phyloP scores from a whole-genome alignment of 345 rosid species.

The Erucastrum elatum region DNA sequence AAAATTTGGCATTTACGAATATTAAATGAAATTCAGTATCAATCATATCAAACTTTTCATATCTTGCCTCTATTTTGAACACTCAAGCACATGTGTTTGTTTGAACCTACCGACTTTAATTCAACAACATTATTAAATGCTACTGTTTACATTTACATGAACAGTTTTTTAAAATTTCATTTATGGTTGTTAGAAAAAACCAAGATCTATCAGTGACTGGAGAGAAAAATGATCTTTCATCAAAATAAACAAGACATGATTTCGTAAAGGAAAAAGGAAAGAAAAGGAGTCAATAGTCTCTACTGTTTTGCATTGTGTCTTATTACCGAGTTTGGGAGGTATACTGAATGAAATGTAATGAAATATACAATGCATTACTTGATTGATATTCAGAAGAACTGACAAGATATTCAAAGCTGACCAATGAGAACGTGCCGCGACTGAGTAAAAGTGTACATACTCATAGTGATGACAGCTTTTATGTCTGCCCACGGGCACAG shows the following conservation, averaged over 20 bases:
- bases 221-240: constrained; percentile 8
- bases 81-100: constrained; percentile 37
- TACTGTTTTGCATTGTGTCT: constrained; percentile 10
- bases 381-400: constrained; percentile 10
- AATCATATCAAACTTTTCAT: constrained; percentile 32
- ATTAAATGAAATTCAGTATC: constrained; percentile 16
- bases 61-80: constrained; percentile 8
- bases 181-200: neutral
- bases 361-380: neutral
- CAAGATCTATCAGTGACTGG: neutral
- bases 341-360: constrained; percentile 14
- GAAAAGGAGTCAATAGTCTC: neutral
- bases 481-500: constrained; percentile 44
- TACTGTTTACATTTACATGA: constrained; percentile 12
- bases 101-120: constrained; percentile 28
- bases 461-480: constrained; percentile 39
- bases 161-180: constrained; percentile 3
- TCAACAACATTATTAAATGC: constrained; percentile 12
- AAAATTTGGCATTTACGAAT: constrained; percentile 22
- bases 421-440: constrained; percentile 38
- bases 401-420: constrained; percentile 27
- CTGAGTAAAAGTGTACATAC: constrained; percentile 4
- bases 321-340: constrained; percentile 33
- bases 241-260: constrained; percentile 19
- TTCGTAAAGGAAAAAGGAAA: neutral